Base-by-base conservation (phyloP, 805 yeast species). In the Wickerhamomyces xylosicus region DNA sequence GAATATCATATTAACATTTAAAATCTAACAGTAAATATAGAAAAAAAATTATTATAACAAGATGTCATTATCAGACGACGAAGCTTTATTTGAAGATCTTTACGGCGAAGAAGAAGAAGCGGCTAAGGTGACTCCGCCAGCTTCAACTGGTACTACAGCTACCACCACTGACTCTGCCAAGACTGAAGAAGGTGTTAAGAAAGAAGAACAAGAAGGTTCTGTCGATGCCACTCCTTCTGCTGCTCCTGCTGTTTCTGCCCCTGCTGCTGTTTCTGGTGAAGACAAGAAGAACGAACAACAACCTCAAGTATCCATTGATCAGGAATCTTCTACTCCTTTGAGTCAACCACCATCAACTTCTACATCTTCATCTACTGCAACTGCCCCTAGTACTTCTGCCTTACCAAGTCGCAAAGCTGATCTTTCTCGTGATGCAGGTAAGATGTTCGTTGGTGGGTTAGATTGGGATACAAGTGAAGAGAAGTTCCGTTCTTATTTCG, bases 401-500 rank as follows among this genome's bases (percentile, higher is more conserved):
- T n/a, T 15, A 4, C 35, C 17, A 16, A 36, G 18, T 49, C 48
- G 45, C 29, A 69, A 62, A 43, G 75, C 74, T 14, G 73, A 77
- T 59, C 57, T 75, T 46, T 61, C 74, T 46, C 74, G 78, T 47
- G 95, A 85, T 52, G 79, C 79, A 47, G 94, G 95, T 39, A 87
- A 87, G 57, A 84, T 87, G 95, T 87, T 87, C 54, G 76, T 86
- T 59, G 98, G 98, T 46, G 98, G 98, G 37, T 75, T 90, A 52
- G 92, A 90, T 55, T 90, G 97, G 97, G 97, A 90, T 56, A 90
- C 98, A 14, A 79, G 89, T 13, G 97, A 90, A 55, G 95, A 87
- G 46, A 76, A 82, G 27, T 65, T 90, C 62, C 77, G 72, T 48
- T 79, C 77, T 40, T 90, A 90, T 58, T 90, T 90, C 58, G 66